These are phyloP conservation scores for Trichothecium roseum DNA, from an alignment of 2,329 filamentous ascomycete species.

Conservation along the genomic window DNA sequence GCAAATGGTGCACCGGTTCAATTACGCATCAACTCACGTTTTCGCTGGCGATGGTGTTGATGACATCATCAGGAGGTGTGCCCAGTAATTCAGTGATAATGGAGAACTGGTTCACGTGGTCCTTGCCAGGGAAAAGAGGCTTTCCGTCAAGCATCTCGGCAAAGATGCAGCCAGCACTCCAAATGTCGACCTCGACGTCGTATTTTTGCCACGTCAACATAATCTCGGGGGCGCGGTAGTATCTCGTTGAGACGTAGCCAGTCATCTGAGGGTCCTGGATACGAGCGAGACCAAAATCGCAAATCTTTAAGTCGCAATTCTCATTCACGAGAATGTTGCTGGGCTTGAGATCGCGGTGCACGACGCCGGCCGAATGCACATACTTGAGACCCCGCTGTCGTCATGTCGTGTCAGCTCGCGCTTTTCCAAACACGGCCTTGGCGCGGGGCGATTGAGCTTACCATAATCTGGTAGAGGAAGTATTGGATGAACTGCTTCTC, in stretches of 20 bases:
- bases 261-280: conserved; percentile 99
- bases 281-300: conserved; percentile 93
- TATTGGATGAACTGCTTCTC: conserved; percentile 99
- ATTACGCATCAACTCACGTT: conserved; percentile 51
- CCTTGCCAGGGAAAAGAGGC: conserved; percentile 95
- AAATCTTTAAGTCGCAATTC: conserved; percentile 99
- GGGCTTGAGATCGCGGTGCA: conserved; percentile 94
- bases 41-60: conserved; percentile 96
- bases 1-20: too few relatives aligned
- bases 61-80: conserved; percentile 95
- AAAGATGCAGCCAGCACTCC: conserved; percentile 98
- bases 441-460: conserved; percentile 32
- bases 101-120: conserved; percentile 98
- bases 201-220: conserved; percentile 99
- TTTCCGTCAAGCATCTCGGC: conserved; percentile 99
- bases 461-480: conserved; percentile 98
- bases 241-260: conserved; percentile 95
- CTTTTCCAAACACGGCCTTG: background rate
- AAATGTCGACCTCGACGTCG: conserved; percentile 97
- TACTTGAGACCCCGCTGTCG: conserved; percentile 90
- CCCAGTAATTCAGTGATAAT: conserved; percentile 98
- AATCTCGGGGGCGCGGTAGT: conserved; percentile 97
- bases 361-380: conserved; percentile 94
- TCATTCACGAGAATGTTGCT: conserved; percentile 99
- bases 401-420: conserved; percentile 8